phyloP scores from a whole-genome alignment of 2,329 filamentous ascomycete genomes.

The Aspergillus sergii region DNA sequence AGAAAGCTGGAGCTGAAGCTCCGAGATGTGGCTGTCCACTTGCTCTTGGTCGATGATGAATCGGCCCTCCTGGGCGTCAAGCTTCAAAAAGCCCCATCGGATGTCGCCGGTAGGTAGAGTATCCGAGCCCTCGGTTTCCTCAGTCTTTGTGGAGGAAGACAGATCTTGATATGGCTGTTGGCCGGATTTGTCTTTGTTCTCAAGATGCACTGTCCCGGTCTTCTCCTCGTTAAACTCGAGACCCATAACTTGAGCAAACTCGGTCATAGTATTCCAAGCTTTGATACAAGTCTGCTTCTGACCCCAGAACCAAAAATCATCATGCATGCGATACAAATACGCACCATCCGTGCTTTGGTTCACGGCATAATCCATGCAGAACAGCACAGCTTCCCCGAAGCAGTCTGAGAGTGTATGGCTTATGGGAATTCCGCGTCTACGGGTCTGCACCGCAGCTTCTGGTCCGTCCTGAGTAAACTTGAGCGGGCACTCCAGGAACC shows the following conservation, averaged over 20 bases:
- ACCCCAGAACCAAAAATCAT: conserved; percentile 70
- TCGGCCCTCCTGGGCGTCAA: conserved; percentile 55
- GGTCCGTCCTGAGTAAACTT: conserved; percentile 59
- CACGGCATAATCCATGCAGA: conserved; percentile 67
- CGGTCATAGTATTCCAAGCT: conserved; percentile 62
- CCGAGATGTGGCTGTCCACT: conserved; percentile 62
- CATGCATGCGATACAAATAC: conserved; percentile 64
- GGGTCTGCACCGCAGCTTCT: conserved; percentile 44
- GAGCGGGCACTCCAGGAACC: conserved; percentile 62
- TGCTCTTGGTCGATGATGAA: conserved; percentile 63
- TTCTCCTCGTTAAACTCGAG: conserved; percentile 62
- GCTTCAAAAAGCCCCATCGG: conserved; percentile 61
- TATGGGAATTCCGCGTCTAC: conserved; percentile 62
- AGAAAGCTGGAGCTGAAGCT: conserved; percentile 61
- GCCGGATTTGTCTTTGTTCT: conserved; percentile 19
- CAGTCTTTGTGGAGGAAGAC: conserved; percentile 4
- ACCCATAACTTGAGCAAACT: conserved; percentile 59
- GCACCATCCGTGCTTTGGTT: conserved; percentile 59
- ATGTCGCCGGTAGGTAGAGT: conserved; percentile 57
- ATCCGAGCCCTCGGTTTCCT: conserved; percentile 1
- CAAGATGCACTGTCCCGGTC: conserved; percentile 55
- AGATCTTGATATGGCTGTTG: conserved; percentile 1
- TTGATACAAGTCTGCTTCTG: conserved; percentile 55
- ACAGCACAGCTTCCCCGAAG: conserved; percentile 63
- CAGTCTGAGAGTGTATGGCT: conserved; percentile 62